Evolutionary conservation across 1,284 basidiomycete genomes (phyloP).

Genomic region (Tilletia caries): DNA sequence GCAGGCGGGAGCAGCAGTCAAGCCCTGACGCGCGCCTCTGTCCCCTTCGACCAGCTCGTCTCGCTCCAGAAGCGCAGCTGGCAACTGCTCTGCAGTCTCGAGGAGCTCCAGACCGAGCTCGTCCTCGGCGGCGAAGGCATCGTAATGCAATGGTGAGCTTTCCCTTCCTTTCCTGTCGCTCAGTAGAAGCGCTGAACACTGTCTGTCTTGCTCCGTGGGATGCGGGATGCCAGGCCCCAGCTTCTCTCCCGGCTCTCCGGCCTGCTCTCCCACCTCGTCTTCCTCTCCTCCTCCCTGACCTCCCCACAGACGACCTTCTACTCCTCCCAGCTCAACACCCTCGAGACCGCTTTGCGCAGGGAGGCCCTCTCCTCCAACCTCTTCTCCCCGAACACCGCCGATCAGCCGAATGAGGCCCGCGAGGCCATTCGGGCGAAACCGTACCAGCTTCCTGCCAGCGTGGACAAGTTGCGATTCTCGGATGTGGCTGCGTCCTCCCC

Average conservation of each 20-base stretch:
- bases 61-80: conserved; percentile 10
- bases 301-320: conserved; percentile 12
- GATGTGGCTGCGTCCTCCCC: not conserved
- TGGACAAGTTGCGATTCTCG: not conserved
- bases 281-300: conserved; percentile 15
- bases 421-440: conserved; percentile 9
- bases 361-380: conserved; percentile 14
- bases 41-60: conserved; percentile 8
- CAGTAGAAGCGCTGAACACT: too few relatives aligned
- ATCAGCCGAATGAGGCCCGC: conserved; percentile 4
- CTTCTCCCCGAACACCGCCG: not conserved
- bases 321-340: conserved; percentile 7
- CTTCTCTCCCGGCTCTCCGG: conserved; percentile 15
- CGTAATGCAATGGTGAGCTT: conserved; percentile 8
- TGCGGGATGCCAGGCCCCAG: conserved; percentile 19
- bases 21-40: not conserved
- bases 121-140: conserved; percentile 4
- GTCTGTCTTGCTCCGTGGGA: too few relatives aligned
- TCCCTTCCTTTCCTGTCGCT: not conserved
- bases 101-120: conserved; percentile 3
- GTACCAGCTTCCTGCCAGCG: not conserved
- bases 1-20: not conserved
- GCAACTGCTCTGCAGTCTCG: conserved; percentile 11
- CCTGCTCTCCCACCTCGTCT: conserved; percentile 18
- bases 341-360: not conserved